Evolutionary conservation across 1,139 yeast species (phyloP).

Genomic region (Candida sp.): DNA sequence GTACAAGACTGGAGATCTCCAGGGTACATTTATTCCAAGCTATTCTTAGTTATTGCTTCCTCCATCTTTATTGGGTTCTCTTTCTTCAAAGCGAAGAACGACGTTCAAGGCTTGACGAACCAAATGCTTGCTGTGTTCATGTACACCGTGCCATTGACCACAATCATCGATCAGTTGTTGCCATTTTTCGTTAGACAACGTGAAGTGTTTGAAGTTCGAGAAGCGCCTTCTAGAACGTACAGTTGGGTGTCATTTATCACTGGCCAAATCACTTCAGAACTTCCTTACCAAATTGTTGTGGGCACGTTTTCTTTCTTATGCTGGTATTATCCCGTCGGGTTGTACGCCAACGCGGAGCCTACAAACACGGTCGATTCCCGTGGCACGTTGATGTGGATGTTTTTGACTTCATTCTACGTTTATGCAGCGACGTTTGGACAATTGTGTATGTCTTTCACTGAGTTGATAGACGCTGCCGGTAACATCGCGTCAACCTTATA

Average conservation of each 20-base stretch:
- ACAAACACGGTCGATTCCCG: conserved; percentile 29
- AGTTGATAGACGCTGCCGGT: conserved; percentile 44
- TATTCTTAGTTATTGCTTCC: conserved; percentile 38
- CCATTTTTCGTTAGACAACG: conserved; percentile 36
- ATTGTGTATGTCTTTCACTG: conserved; percentile 40
- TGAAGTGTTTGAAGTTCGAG: conserved; percentile 40
- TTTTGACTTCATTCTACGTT: conserved; percentile 39
- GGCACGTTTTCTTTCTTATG: conserved; percentile 73
- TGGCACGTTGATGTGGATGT: conserved; percentile 51
- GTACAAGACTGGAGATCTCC: conserved; percentile 51
- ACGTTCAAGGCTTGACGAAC: conserved; percentile 47
- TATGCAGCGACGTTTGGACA: conserved; percentile 44
- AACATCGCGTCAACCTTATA: conserved; percentile 31
- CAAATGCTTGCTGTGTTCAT: conserved; percentile 61
- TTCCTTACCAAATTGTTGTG: conserved; percentile 72
- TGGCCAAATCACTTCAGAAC: conserved; percentile 72
- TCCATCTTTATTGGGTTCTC: conserved; percentile 54
- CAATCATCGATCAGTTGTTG: conserved; percentile 58
- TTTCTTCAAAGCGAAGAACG: conserved; percentile 35
- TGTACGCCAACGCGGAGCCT: conserved; percentile 56
- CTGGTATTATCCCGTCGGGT: conserved; percentile 86
- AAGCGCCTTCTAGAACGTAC: conserved; percentile 35
- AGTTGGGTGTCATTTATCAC: conserved; percentile 44
- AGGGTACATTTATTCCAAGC: conserved; percentile 41
- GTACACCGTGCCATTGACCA: conserved; percentile 47